Evolutionary conservation across 495 filamentous ascomycete genomes (phyloP).

Genomic region (Tuber brumale): DNA sequence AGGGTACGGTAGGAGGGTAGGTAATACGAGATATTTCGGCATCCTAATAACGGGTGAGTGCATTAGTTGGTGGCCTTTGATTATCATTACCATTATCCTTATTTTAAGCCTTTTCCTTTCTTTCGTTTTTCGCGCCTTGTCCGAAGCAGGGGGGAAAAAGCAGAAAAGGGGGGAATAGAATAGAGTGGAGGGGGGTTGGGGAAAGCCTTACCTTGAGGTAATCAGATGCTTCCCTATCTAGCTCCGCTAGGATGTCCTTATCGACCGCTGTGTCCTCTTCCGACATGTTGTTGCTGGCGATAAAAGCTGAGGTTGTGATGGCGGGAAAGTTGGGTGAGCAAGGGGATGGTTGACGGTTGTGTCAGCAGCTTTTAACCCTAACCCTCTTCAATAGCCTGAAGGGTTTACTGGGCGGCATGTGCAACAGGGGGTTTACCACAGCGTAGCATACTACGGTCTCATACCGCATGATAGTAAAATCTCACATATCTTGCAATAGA

Average conservation of each 20-base stretch:
- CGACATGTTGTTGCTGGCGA: conserved; percentile 13
- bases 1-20: background rate
- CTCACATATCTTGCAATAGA: background rate
- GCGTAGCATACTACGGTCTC: too few species aligned
- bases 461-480: background rate
- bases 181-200: background rate
- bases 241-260: conserved; percentile 71
- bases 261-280: conserved; percentile 54
- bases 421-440: background rate
- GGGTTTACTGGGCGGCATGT: background rate
- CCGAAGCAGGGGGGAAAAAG: background rate
- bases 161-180: background rate
- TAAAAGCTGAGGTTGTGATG: conserved; percentile 3
- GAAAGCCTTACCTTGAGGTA: conserved; percentile 64
- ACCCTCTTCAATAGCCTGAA: background rate
- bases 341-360: background rate
- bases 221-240: conserved; percentile 82
- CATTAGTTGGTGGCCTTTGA: conserved; percentile 13
- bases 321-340: background rate
- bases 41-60: conserved; percentile 54
- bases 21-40: conserved; percentile 75
- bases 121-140: background rate
- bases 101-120: background rate
- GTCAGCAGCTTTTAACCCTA: conserved; percentile 8
- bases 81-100: background rate